Evolutionary conservation across 1,284 basidiomycete genomes (phyloP).

Genomic region (Sanghuangporus sanghuang): DNA sequence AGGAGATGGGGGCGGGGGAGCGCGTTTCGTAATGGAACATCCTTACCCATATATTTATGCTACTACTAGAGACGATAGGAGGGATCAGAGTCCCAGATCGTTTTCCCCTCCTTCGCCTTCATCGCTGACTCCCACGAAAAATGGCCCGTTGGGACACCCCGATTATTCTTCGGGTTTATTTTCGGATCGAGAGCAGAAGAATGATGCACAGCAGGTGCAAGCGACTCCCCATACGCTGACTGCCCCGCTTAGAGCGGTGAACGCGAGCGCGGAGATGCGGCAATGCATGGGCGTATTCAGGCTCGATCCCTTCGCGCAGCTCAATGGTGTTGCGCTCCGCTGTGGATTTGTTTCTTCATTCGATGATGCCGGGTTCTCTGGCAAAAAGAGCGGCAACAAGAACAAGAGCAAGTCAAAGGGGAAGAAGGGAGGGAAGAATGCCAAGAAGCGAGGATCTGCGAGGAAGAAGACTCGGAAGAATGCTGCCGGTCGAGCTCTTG

Average conservation of each 20-base stretch:
- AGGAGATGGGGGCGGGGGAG: conserved; percentile 1
- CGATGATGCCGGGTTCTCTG: neutral
- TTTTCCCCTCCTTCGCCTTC: neutral
- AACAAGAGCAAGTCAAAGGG: conserved; percentile 19
- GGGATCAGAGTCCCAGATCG: neutral
- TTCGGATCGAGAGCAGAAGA: neutral
- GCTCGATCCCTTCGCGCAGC: conserved; percentile 69
- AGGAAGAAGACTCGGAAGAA: neutral
- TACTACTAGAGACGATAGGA: neutral
- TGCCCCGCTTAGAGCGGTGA: conserved; percentile 62
- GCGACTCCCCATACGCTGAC: conserved; percentile 7
- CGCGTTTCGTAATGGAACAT: conserved; percentile 19
- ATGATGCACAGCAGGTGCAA: neutral
- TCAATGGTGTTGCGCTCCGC: conserved; percentile 37
- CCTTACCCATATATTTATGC: conserved; percentile 12
- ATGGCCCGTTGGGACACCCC: too few relatives aligned
- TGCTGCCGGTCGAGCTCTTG: neutral
- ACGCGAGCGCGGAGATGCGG: conserved; percentile 61
- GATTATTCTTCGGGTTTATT: neutral
- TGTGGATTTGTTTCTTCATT: conserved; percentile 24
- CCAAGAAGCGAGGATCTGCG: neutral
- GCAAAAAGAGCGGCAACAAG: conserved; percentile 28
- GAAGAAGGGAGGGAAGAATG: conserved; percentile 27
- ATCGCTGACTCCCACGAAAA: neutral
- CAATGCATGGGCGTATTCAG: conserved; percentile 72